Base-by-base conservation (phyloP, 306 rosid species). In the Vicia villosa region DNA sequence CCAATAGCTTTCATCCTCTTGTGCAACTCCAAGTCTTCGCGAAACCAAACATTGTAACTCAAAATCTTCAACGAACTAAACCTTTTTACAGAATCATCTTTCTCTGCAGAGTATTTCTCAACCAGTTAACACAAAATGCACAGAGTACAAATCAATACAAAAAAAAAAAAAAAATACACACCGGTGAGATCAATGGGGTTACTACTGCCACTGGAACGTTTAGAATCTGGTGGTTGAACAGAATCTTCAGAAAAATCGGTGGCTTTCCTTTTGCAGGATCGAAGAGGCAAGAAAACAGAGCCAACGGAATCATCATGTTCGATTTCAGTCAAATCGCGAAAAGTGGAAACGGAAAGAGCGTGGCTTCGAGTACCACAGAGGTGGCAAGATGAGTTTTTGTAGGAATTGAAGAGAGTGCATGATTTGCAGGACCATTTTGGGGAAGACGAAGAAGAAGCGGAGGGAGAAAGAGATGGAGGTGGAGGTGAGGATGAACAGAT, bases 341-440 rank as follows among this genome's bases (percentile, higher is more conserved):
- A 70, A 68, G 77, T 75, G 7, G 96, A 86, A 14, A 86, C 75
- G 7, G 95, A 86, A 14, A 84, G 83, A 60, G 82, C 80, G 2
- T 88, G 82, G 65, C 85, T 84, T 58, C 96, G 86, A 10, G 95
- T 80, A 58, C 58, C 83, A 20, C 98, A 90, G 52, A 94, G 70
- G 8, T 87, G 83, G 77, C 97, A 90, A 38, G 72, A 71, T 9
- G 92, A 30, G 70, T 59, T 82, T 17, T 77, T 84, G 66, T 84
- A 90, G 0, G 88, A 81, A 86, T 93, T 93, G 58, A 90, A 69
- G 68, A 93, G 86, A 43, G 97, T 93, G 89, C 98, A 93, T 15
- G 90, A 93, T 72, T 82, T 93, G 89, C 97, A 91, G 5, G 96
- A 70, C 98, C 98, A 92, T 80, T 84, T 87, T 3, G 95, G 69